A percentile compares a stretch with the other conserved stretches of the same genome.
Conservation (phyloP, 176 grass and related monocot species). For the Lolium rigidum region DNA sequence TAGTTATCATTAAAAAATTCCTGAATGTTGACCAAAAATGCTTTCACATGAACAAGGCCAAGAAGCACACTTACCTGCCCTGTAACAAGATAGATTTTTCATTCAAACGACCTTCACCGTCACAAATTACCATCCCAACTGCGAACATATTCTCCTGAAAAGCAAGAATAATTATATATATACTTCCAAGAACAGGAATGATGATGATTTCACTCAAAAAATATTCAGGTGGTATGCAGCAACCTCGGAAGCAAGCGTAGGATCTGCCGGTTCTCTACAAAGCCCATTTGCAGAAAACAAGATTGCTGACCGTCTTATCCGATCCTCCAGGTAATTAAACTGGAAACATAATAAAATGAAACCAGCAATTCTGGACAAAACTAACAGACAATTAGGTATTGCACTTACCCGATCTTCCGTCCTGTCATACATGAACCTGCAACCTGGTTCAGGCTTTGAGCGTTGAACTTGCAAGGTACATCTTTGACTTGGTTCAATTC, state of each 20-base stretch:
- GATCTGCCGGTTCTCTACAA: conserved; percentile 65
- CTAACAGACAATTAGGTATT: conserved; percentile 42
- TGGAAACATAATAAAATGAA: conserved; percentile 51
- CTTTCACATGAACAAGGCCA: conserved; percentile 16
- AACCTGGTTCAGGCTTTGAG: conserved; percentile 75
- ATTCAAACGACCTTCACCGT: conserved; percentile 93
- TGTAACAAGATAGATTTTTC: conserved; percentile 97
- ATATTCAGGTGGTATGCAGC: conserved; percentile 31
- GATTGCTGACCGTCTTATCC: conserved; percentile 57
- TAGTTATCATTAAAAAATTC: conserved; percentile 41
- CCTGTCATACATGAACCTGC: conserved; percentile 95
- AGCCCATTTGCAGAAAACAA: conserved; percentile 59
- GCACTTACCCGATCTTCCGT: conserved; percentile 74
- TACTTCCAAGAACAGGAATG: conserved; percentile 30
- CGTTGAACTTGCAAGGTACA: conserved; percentile 77
- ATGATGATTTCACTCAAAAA: conserved; percentile 15
- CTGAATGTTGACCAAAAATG: conserved; percentile 15
- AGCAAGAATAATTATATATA: conserved; percentile 32
- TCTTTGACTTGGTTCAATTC: conserved; percentile 67
- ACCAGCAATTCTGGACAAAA: conserved; percentile 11
- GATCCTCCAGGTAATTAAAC: conserved; percentile 90
- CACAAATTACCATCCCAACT: conserved; percentile 90
- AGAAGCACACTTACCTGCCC: conserved; percentile 66
- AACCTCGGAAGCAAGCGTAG: conserved; percentile 94
- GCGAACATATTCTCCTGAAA: conserved; percentile 87